Evolutionary conservation across 257 asterid genomes (phyloP), one percentile per base, ranked within the genome.

Genomic region (Nicotiana tabacum): DNA sequence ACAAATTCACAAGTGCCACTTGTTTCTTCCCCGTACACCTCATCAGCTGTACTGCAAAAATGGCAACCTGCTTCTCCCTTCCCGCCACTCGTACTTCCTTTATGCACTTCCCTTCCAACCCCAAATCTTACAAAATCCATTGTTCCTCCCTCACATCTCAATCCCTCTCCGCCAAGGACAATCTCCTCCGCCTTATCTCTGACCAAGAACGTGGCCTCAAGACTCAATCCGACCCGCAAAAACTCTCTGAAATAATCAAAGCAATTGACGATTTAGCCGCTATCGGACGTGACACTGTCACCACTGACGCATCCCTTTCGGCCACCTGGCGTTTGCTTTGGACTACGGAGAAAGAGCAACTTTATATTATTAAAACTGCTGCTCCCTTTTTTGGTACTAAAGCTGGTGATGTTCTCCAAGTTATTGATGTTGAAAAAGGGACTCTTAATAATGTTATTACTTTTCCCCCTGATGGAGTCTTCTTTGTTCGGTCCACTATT

Each of bases 331-430:
- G 98, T 67, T 6, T 95, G 93, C 92, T 95, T 17, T 95, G 99
- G 99, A 95, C 99, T 77, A 95, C 99, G 2, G 99, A 95, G 97
- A 95, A 95, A 89, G 99, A 93, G 5, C 99, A 95, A 83, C 97
- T 95, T 32, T 95, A 88, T 84, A 94, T 93, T 48, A 81, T 92
- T 0, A 91, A 92, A 80, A 91, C 92, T 35, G 94, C 91, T 29
- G 96, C 99, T 0, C 17, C 87, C 55, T 0, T 94, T 74, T 92
- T 93, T 15, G 98, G 99, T 24, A 95, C 96, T 9, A 68, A 87
- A 72, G 92, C 98, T 32, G 99, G 98, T 5, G 99, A 95, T 76
- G 96, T 94, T 24, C 81, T 92, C 85, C 98, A 95, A 89, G 99
- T 92, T 56, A 95, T 95, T 60, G 95, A 95, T 77, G 97, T 94